Evolutionary conservation across 768 basidiomycete species (phyloP), one percentile per base, ranked within the genome.

Genomic region (Fomitopsis pulvina): DNA sequence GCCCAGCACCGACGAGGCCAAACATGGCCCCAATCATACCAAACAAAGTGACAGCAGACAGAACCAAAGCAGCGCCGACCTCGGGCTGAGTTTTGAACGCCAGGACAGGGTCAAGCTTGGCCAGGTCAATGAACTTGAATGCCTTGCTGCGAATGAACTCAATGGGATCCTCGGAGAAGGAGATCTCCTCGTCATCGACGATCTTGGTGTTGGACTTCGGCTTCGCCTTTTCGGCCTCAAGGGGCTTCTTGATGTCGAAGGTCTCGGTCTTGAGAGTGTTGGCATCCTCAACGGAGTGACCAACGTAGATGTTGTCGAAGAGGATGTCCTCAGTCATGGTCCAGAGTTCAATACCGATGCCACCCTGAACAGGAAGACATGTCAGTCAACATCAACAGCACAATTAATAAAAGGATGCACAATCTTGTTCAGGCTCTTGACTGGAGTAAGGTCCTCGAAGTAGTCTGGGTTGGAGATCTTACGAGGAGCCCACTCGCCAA

Each of bases 271-370:
- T 91, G 57, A 99, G 69, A 10, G 72, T 69, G 67, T 87, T 82
- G 54, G 96, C 96, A 52, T 95, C 92, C 32, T 81, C 80, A 51
- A 81, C 64, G 18, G 92, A 94, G 75, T 93, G 86, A 52, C 93
- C 93, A 51, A 99, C 68, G 73, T 92, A 98, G 63, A 99, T 81
- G 74, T 92, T 93, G 70, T 90, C 83, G 66, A 93, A 94, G 58
- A 93, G 77, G 59, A 93, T 93, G 63, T 90, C 85, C 69, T 89
- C 89, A 38, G 94, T 95, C 96, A 98, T 99, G 41, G 95, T 95
- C 96, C 96, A 99, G 60, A 98, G 83, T 70, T 99, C 96, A 57
- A 98, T 94, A 63, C 94, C 94, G 54, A 96, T 80, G 71, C 92
- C 93, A 58, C 91, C 89, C 86, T 88, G 22, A 58, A 48, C 12